Conservation (phyloP, 208 protist genomes). For the Trypanosoma lewisi region DNA sequence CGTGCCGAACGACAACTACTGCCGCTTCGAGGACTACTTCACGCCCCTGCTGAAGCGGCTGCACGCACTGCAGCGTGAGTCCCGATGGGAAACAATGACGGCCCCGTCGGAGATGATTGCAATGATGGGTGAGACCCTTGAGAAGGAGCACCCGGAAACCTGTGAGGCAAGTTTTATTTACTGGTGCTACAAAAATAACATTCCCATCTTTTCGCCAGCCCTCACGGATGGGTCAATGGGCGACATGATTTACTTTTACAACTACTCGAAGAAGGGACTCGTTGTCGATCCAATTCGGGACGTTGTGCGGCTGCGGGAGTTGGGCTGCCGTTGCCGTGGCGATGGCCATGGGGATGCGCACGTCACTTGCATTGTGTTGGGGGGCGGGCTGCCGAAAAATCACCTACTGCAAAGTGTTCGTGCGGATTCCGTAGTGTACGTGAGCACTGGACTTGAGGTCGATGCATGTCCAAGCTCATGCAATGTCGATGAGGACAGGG, state of each 20-base stretch:
- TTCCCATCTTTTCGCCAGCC: constrained; percentile 99
- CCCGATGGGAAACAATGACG: constrained; percentile 57
- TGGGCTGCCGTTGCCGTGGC: constrained; percentile 11
- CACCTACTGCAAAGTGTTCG: constrained; percentile 66
- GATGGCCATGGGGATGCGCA: constrained; percentile 4
- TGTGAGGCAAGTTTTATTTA: constrained; percentile 96
- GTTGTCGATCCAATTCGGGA: constrained; percentile 95
- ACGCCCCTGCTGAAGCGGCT: constrained; percentile 95
- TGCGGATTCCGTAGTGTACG: constrained; percentile 65
- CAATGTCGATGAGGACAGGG: constrained; percentile 61
- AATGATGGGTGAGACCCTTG: constrained; percentile 93
- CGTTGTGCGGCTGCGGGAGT: constrained; percentile 53
- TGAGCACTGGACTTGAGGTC: constrained; percentile 79
- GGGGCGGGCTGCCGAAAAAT: constrained; percentile 83
- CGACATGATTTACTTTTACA: constrained; percentile 99
- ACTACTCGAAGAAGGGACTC: constrained; percentile 95
- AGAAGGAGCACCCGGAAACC: constrained; percentile 73
- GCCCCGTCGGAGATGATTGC: constrained; percentile 97
- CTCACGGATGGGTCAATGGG: constrained; percentile 99
- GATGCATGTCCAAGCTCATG: constrained; percentile 86
- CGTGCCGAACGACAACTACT: constrained; percentile 99
- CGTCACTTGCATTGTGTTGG: constrained; percentile 73
- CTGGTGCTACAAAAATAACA: constrained; percentile 98
- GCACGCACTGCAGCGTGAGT: constrained; percentile 88
- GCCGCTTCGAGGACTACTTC: constrained; percentile 99